Percentiles rank a stretch among this genome's conserved stretches.
Conservation (phyloP, 805 yeast genomes). For the Zygotorulaspora florentina region DNA sequence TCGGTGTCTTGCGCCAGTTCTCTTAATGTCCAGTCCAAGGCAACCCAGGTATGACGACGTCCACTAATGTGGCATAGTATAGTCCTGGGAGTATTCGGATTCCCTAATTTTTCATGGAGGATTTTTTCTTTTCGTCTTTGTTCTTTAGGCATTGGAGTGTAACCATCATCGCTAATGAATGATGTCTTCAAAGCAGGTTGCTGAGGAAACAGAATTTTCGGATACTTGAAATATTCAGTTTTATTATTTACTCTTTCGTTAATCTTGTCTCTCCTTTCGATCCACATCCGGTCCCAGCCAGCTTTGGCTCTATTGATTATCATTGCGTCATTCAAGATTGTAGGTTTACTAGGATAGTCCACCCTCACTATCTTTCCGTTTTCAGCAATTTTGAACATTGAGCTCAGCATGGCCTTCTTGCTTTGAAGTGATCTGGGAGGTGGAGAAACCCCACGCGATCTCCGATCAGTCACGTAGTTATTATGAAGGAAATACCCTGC, state of each 20-base stretch:
- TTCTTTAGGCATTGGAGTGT: constrained; percentile 24
- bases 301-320: constrained; percentile 26
- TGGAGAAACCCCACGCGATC: constrained; percentile 13
- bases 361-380: constrained; percentile 33
- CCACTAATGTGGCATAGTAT: constrained; percentile 66
- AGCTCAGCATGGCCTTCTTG: constrained; percentile 5
- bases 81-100: constrained; percentile 39
- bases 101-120: constrained; percentile 22
- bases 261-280: constrained; percentile 14
- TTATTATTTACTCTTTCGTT: constrained; percentile 21
- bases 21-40: constrained; percentile 64
- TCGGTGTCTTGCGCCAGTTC: constrained; percentile 61
- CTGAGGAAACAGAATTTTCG: constrained; percentile 20
- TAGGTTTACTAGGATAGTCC: constrained; percentile 36
- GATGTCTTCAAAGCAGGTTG: constrained; percentile 5
- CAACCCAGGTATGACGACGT: constrained; percentile 76
- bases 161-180: constrained; percentile 18
- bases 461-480: constrained; percentile 11
- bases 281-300: constrained; percentile 26
- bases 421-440: constrained; percentile 6
- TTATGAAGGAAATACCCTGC: constrained; percentile 16
- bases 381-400: constrained; percentile 25
- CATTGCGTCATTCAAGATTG: constrained; percentile 29
- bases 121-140: constrained; percentile 23
- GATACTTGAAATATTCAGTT: constrained; percentile 18